Percentiles rank a stretch among this genome's conserved stretches.
Evolutionary conservation across 129 eudicot genomes (phyloP).

Genomic region (Scalesia atractyloides): DNA sequence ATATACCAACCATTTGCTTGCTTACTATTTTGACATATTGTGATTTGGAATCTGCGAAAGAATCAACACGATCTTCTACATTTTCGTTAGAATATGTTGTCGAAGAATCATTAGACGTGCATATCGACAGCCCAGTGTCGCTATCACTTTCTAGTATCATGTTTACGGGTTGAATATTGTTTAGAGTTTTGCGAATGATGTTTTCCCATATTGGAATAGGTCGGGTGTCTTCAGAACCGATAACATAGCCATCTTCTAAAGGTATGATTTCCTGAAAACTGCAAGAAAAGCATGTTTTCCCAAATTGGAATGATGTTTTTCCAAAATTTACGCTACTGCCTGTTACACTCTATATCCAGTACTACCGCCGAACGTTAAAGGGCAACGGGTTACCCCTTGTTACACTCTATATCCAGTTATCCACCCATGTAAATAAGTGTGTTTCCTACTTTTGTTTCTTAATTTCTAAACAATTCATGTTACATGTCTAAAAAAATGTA

Average conservation of each 20-base stretch:
- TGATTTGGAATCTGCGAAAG: conserved; percentile 18
- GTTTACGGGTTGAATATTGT: conserved; percentile 41
- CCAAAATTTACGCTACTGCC: too few relatives aligned
- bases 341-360: too few relatives aligned
- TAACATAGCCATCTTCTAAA: conserved; percentile 72
- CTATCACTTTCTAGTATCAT: conserved; percentile 58
- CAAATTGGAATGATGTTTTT: too few relatives aligned
- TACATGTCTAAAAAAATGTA: too few relatives aligned
- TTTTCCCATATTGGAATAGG: conserved; percentile 81
- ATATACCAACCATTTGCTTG: conserved; percentile 96
- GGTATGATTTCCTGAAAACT: conserved; percentile 90
- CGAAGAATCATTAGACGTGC: conserved; percentile 22
- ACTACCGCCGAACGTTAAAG: too few relatives aligned
- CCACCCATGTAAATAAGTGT: too few relatives aligned
- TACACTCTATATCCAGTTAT: too few relatives aligned
- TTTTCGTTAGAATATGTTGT: conserved; percentile 33
- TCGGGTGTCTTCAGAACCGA: conserved; percentile 84
- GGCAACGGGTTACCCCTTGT: too few relatives aligned
- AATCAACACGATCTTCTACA: too few relatives aligned
- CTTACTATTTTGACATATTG: conserved; percentile 81
- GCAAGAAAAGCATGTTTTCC: conserved; percentile 2
- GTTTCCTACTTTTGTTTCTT: too few relatives aligned
- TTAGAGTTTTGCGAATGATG: conserved; percentile 68
- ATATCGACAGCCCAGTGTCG: conserved; percentile 43
- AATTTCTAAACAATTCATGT: too few relatives aligned